These are phyloP conservation scores for Ceriops zippeliana DNA, from an alignment of 345 rosid genomes.

Conservation along the genomic window DNA sequence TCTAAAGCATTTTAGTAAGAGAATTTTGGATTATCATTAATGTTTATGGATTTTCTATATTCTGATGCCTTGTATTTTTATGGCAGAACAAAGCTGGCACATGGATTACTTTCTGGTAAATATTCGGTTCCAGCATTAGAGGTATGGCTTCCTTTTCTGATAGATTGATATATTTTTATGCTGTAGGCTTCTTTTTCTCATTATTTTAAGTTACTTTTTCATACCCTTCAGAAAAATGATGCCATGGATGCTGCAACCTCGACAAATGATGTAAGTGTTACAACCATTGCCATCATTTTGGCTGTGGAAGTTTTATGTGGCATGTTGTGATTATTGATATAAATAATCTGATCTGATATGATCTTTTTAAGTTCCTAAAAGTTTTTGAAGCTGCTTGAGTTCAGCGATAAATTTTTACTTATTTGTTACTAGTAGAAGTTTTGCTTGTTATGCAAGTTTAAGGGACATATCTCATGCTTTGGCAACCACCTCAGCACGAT, in stretches of 20 bases:
- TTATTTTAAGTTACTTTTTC: slow-evolving; percentile 12
- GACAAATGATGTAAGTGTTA: slow-evolving; percentile 41
- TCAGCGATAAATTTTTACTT: slow-evolving; percentile 2
- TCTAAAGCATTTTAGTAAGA: not conserved
- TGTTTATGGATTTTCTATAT: slow-evolving; percentile 4
- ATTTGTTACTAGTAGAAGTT: not conserved
- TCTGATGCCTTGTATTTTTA: slow-evolving; percentile 23
- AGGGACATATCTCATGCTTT: not conserved
- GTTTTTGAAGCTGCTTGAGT: not conserved
- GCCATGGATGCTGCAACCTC: slow-evolving; percentile 29
- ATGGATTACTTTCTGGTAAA: slow-evolving; percentile 94
- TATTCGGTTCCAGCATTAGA: slow-evolving; percentile 68
- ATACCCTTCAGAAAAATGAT: slow-evolving; percentile 45
- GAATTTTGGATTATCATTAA: not conserved
- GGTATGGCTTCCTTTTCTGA: slow-evolving; percentile 38
- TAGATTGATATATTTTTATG: slow-evolving; percentile 5
- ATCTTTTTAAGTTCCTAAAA: no score
- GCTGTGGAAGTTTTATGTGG: not conserved
- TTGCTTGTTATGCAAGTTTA: not conserved
- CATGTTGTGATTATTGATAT: not conserved
- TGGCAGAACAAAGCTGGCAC: slow-evolving; percentile 90
- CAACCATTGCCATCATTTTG: not conserved
- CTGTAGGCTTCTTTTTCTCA: not conserved
- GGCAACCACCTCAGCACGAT: no score
- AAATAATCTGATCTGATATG: no score